These are phyloP conservation scores for Artemisia tridentata DNA, from an alignment of 129 eudicot species.

Conservation along the genomic window DNA sequence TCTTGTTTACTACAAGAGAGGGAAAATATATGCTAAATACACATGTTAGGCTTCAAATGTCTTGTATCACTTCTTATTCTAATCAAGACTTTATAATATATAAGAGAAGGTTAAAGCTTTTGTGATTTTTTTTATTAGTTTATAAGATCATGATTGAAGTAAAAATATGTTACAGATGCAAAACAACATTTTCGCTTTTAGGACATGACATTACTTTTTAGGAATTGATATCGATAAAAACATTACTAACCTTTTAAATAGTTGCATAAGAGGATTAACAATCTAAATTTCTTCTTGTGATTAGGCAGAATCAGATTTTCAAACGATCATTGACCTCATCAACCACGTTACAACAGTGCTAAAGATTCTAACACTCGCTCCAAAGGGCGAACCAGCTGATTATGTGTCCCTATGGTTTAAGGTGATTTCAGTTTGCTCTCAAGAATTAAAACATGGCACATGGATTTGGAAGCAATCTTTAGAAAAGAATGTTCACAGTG, in stretches of 20 bases:
- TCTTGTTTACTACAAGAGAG: too few relatives aligned
- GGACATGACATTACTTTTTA: not conserved
- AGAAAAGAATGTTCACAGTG: slow-evolving; percentile 45
- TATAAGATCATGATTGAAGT: not conserved
- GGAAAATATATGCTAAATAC: too few relatives aligned
- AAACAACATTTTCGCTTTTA: not conserved
- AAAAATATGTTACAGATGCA: not conserved
- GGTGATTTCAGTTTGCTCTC: slow-evolving; percentile 64
- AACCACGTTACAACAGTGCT: slow-evolving; percentile 51
- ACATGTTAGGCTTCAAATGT: not conserved
- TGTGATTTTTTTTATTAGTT: not conserved
- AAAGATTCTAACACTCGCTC: slow-evolving; percentile 47
- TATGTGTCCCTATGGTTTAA: slow-evolving; percentile 67
- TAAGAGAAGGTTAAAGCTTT: too few relatives aligned
- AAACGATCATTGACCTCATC: slow-evolving; percentile 56
- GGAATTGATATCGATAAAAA: not conserved
- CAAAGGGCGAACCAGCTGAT: slow-evolving; percentile 48
- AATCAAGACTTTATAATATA: too few relatives aligned
- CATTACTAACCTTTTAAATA: not conserved
- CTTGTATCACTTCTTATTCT: not conserved
- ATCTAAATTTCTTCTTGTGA: slow-evolving; percentile 26
- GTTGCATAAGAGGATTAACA: slow-evolving; percentile 7
- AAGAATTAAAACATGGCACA: slow-evolving; percentile 73
- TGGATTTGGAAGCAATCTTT: slow-evolving; percentile 59
- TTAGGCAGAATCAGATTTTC: slow-evolving; percentile 72